These are phyloP conservation scores for Fomitopsis serialis DNA, from an alignment of 768 basidiomycete species.

Conservation along the genomic window DNA sequence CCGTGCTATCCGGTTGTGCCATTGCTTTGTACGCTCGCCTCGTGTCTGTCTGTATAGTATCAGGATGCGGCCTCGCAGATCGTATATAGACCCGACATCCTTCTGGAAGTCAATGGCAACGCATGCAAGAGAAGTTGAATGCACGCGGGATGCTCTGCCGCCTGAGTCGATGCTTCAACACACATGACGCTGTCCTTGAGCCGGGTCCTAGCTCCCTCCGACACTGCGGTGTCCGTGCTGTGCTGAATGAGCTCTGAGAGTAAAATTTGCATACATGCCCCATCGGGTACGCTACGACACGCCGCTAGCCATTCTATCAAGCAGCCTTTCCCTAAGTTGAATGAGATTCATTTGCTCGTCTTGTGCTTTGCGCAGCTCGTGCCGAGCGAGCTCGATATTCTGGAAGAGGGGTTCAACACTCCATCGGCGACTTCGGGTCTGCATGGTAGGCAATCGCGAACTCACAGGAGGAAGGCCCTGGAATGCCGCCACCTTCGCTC, in stretches of 20 bases:
- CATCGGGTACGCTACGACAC: constrained; percentile 15
- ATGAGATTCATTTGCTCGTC: constrained; percentile 41
- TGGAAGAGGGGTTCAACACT: constrained; percentile 11
- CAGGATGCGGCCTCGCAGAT: too few species aligned
- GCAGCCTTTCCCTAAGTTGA: constrained; percentile 41
- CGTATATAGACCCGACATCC: too few species aligned
- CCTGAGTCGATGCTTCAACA: too few species aligned
- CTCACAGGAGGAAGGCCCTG: constrained; percentile 46
- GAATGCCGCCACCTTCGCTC: constrained; percentile 40
- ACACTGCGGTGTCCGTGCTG: not conserved
- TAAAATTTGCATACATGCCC: too few species aligned
- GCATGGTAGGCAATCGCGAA: not conserved
- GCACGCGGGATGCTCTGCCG: too few species aligned
- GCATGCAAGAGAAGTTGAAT: too few species aligned
- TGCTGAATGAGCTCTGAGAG: not conserved
- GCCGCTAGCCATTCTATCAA: constrained; percentile 40
- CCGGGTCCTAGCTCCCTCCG: not conserved
- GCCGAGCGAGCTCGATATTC: constrained; percentile 43
- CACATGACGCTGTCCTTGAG: too few species aligned
- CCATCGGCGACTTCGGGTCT: not conserved
- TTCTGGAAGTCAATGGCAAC: too few species aligned
- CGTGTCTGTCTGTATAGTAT: not conserved
- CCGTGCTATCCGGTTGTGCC: not conserved
- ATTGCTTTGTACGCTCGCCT: not conserved
- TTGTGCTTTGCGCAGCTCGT: constrained; percentile 35